phyloP scores from a whole-genome alignment of 2,329 filamentous ascomycete genomes.

The Nigrospora osmanthi region DNA sequence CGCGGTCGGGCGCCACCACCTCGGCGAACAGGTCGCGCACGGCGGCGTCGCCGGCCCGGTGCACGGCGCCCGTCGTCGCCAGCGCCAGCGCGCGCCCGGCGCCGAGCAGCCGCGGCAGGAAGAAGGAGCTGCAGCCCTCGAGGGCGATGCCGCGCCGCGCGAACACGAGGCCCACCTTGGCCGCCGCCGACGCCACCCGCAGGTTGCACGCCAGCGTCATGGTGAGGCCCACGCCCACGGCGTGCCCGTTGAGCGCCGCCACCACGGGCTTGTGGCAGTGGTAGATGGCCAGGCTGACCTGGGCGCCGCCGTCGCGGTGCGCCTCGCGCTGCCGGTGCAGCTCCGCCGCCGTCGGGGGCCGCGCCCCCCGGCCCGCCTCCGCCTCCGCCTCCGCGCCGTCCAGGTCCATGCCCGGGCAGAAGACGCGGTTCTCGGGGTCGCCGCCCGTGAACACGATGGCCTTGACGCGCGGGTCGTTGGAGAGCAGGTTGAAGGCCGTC shows the following conservation, averaged over 20 bases:
- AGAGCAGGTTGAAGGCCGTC: conserved; percentile 40
- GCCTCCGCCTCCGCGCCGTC: conserved; percentile 18
- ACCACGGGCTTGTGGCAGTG: conserved; percentile 51
- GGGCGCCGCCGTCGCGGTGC: conserved; percentile 43
- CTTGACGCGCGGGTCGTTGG: conserved; percentile 44
- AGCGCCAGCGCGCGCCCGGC: conserved; percentile 55
- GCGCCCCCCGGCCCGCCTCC: background rate
- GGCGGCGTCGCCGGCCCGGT: conserved; percentile 39
- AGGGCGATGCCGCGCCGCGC: conserved; percentile 60
- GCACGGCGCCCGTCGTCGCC: conserved; percentile 58
- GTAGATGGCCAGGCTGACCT: conserved; percentile 46
- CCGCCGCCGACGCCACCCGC: conserved; percentile 43
- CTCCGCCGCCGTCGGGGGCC: conserved; percentile 1
- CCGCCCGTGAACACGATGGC: conserved; percentile 46
- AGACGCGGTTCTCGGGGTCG: conserved; percentile 39
- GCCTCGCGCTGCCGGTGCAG: conserved; percentile 2
- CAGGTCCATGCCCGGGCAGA: conserved; percentile 53
- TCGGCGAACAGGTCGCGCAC: conserved; percentile 60
- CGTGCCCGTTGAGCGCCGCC: conserved; percentile 50
- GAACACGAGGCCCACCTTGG: conserved; percentile 71
- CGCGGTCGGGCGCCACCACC: conserved; percentile 45
- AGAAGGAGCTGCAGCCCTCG: conserved; percentile 66
- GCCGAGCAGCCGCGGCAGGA: conserved; percentile 64
- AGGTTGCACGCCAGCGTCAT: conserved; percentile 50
- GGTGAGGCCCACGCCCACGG: conserved; percentile 54